These are phyloP conservation scores for Pestalotiopsis sp. DNA, from an alignment of 2,329 filamentous ascomycete species.

Conservation along the genomic window DNA sequence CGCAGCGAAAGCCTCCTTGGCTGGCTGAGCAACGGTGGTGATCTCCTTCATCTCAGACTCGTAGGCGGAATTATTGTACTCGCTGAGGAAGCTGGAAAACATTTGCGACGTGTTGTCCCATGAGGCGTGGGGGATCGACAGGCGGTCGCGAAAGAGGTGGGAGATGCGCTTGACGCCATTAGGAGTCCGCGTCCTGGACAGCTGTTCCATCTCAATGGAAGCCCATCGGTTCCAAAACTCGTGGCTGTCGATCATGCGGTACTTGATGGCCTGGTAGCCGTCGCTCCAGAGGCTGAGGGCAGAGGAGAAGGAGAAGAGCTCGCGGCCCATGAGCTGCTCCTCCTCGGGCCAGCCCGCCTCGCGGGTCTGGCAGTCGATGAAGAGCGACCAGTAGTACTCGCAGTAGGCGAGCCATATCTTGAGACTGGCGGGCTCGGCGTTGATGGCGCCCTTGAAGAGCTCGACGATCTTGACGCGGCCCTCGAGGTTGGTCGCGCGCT, in stretches of 20 bases:
- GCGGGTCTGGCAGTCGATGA: conserved; percentile 62
- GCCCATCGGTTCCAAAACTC: conserved; percentile 80
- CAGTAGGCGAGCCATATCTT: conserved; percentile 78
- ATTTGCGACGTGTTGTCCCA: conserved; percentile 77
- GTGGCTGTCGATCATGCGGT: conserved; percentile 76
- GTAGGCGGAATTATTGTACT: conserved; percentile 71
- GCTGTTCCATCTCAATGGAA: conserved; percentile 69
- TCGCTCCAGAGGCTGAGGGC: conserved; percentile 72
- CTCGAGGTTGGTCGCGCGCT: conserved; percentile 63
- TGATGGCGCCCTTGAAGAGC: conserved; percentile 69
- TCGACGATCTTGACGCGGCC: conserved; percentile 72
- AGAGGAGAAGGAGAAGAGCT: conserved; percentile 70
- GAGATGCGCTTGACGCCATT: conserved; percentile 67
- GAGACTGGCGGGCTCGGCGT: conserved; percentile 73
- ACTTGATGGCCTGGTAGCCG: conserved; percentile 72
- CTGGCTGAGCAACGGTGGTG: conserved; percentile 63
- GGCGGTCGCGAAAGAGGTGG: conserved; percentile 69
- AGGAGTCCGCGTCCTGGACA: conserved; percentile 57
- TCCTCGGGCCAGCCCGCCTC: conserved; percentile 65
- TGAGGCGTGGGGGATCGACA: conserved; percentile 71
- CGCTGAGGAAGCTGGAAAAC: conserved; percentile 75
- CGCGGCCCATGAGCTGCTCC: conserved; percentile 68
- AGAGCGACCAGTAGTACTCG: conserved; percentile 75
- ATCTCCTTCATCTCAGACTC: conserved; percentile 73
- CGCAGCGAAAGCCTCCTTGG: conserved; percentile 64